Conservation (phyloP, 2,329 filamentous ascomycete species). For the Fusarium sacchari region DNA sequence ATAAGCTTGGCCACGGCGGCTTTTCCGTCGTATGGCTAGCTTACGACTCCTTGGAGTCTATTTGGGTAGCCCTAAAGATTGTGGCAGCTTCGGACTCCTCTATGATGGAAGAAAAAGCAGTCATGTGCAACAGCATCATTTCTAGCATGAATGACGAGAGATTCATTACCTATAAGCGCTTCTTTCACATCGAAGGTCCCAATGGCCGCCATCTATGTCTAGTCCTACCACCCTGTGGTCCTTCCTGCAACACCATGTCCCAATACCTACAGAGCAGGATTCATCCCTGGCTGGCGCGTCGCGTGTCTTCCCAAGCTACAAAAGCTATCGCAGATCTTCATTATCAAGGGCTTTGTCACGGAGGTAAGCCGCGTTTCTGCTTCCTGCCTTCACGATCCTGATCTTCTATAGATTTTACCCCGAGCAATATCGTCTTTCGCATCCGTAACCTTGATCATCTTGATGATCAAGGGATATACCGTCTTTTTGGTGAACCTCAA, state of each 20-base stretch:
- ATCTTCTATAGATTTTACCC: background rate
- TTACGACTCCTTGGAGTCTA: background rate
- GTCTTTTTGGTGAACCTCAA: background rate
- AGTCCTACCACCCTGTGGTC: background rate
- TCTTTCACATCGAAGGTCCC: background rate
- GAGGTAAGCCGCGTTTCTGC: background rate
- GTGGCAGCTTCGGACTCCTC: background rate
- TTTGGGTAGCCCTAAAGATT: background rate
- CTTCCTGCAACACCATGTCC: background rate
- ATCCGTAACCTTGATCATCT: background rate
- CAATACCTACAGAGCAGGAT: background rate
- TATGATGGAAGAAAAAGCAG: background rate
- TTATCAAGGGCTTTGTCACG: background rate
- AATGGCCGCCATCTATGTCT: constrained; percentile 7
- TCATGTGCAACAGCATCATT: background rate
- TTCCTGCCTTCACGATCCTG: background rate
- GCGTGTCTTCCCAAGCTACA: accelerated
- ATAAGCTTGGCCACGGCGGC: background rate
- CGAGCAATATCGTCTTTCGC: background rate
- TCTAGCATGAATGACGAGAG: background rate
- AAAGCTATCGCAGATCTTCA: background rate
- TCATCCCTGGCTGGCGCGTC: background rate
- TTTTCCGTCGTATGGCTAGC: background rate
- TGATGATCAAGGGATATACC: background rate
- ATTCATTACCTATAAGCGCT: background rate